Evolutionary conservation across 257 asterid genomes (phyloP), one percentile per base, ranked within the genome.

Genomic region (Marsdenia floribunda): DNA sequence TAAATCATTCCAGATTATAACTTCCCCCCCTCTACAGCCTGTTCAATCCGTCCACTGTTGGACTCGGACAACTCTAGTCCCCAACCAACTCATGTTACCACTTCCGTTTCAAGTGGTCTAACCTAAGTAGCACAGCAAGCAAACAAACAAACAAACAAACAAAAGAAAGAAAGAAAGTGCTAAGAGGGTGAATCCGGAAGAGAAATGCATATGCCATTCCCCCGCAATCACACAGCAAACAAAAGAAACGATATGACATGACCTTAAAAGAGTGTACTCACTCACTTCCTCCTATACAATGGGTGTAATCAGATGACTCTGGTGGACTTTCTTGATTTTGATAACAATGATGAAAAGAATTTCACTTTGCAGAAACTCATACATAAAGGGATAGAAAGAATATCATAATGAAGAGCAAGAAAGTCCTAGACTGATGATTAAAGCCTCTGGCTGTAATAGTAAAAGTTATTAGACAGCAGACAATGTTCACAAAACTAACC

Each of bases 281-380:
- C 60, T 54, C 14, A 55, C 26, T 55, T 16, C 12, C n/a, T 21
- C 16, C 29, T 21, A 29, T 29, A 38, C 29, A 19, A 22, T 38
- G 33, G 33, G 26, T 7, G 49, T 61, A 29, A 61, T 14, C 47
- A 16, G 70, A 64, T 16, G 49, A 64, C 40, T 35, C 24, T 64
- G 49, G 52, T 64, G 49, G 52, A 66, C 69, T 64, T 35, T 64
- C 69, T 35, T 37, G 69, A 66, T 18, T 37, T 18, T 38, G 50
- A 61, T 35, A 61, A 29, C 3, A 61, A 29, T 61, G 44, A 61
- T 61, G 68, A 61, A 4, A 33, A 61, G 42, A 29, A 66, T 19
- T 19, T 18, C 26, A 38, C 13, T 44, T 19, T 38, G 70, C 47
- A 64, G 71, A 66, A 66, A 66, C 71, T 66, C 71, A 66, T 65